Evolutionary conservation across 2,329 filamentous ascomycete genomes (phyloP).

Genomic region (Alternaria gaisen): DNA sequence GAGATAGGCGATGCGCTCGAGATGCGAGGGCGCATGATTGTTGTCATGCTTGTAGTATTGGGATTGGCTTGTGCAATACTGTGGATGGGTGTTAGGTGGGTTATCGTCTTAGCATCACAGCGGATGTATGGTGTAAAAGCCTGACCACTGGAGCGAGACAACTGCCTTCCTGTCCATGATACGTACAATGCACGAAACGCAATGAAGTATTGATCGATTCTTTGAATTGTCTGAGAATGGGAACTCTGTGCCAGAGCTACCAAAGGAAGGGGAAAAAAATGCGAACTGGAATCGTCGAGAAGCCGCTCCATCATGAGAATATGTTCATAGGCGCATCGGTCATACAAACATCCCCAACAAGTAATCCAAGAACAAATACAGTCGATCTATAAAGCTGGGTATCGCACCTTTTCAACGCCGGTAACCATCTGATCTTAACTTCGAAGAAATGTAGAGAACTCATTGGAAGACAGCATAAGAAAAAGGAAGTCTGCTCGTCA

Average conservation of each 20-base stretch:
- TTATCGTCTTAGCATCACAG: conserved; percentile 10
- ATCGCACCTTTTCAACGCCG: conserved; percentile 6
- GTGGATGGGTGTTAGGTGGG: conserved; percentile 36
- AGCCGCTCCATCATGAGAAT: conserved; percentile 1
- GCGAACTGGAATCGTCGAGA: neutral
- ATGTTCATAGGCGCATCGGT: neutral
- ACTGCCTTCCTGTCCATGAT: neutral
- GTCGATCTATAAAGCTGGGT: conserved; percentile 7
- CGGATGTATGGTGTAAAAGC: neutral
- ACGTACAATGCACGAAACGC: neutral
- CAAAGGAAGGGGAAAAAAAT: neutral
- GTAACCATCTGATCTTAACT: neutral
- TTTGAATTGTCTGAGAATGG: neutral
- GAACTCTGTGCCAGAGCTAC: neutral
- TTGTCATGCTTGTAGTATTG: conserved; percentile 55
- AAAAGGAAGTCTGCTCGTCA: neutral
- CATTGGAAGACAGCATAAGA: neutral
- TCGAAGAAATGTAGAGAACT: neutral
- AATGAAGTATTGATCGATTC: neutral
- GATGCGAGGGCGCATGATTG: conserved; percentile 64
- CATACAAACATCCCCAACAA: neutral
- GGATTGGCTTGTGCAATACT: conserved; percentile 23
- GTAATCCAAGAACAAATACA: neutral
- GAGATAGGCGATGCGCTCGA: conserved; percentile 71
- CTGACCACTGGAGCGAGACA: neutral